phyloP scores from a whole-genome alignment of 768 basidiomycete genomes.

The Suillus subalutaceus region DNA sequence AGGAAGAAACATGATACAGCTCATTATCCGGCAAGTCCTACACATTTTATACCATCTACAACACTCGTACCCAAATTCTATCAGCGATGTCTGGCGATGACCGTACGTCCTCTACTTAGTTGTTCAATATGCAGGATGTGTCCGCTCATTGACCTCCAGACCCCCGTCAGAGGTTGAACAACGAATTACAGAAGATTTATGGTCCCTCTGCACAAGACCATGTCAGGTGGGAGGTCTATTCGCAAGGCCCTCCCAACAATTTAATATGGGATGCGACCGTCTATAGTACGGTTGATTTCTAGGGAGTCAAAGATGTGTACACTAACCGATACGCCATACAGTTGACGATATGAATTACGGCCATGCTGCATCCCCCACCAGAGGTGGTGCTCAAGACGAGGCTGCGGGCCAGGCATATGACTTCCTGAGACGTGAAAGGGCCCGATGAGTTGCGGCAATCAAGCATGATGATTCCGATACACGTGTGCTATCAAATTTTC shows the following conservation, averaged over 20 bases:
- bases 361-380: neutral
- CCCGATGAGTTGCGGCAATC: neutral
- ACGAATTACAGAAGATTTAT: neutral
- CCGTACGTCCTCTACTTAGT: neutral
- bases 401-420: neutral
- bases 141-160: neutral
- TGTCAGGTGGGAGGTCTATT: neutral
- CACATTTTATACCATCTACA: neutral
- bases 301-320: no score
- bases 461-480: neutral
- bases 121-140: neutral
- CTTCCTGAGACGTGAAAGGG: neutral
- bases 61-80: neutral
- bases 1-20: neutral
- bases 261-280: neutral
- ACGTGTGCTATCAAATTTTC: no score
- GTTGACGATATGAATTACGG: neutral
- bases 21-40: no score
- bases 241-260: neutral
- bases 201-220: neutral
- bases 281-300: neutral
- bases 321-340: neutral
- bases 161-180: neutral
- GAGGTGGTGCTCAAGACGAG: neutral
- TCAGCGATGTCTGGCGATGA: neutral